Base-by-base conservation (phyloP, 768 basidiomycete genomes). In the Rhizopogon roseolus region DNA sequence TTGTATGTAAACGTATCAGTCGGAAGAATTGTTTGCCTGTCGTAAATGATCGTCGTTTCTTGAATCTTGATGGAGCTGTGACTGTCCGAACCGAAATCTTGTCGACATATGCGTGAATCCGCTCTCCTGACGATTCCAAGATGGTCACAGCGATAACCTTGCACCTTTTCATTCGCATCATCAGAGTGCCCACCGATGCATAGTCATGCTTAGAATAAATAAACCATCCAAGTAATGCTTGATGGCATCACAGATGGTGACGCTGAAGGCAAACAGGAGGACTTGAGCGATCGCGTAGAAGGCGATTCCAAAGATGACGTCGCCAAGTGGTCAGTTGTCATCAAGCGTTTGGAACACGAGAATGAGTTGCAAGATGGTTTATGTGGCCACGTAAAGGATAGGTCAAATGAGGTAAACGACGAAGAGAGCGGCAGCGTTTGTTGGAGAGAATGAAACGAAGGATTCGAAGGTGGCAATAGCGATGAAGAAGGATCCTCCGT, bases 201-300 rank as follows among this genome's bases (percentile, higher is more conserved):
- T n/a, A n/a, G n/a, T n/a, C 22, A 22, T 22, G 22, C 3, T 22
- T 3, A 22, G 22, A 22, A 1, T 22, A 22, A 99, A 98, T 22
- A 98, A 76, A 2, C 97, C 96, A 62, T 99, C 97, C 66, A 98
- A 93, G 73, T 99, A 98, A 73, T 98, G 94, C 69, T 91, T 87
- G 73, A 98, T 93, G 14, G 93, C 90, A 71, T 97, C 85, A 72
- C 97, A 99, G 54, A 99, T 96, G 37, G 85, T 90, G 54, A 85
- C 81, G 70, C 88, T 90, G 75, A 98, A 99, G 11, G 90, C 97
- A 69, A 98, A 95, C 40, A 98, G 79, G 46, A 98, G 76, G 54
- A 98, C 86, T 68, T 91, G 90, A 0, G 87, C 97, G 53, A 90
- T 84, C 14, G 88, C 82, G 72, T 86, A 99, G 76, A 98, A 98